These are phyloP conservation scores for Spathaspora passalidarum DNA, from an alignment of 805 yeast species.

Conservation along the genomic window DNA sequence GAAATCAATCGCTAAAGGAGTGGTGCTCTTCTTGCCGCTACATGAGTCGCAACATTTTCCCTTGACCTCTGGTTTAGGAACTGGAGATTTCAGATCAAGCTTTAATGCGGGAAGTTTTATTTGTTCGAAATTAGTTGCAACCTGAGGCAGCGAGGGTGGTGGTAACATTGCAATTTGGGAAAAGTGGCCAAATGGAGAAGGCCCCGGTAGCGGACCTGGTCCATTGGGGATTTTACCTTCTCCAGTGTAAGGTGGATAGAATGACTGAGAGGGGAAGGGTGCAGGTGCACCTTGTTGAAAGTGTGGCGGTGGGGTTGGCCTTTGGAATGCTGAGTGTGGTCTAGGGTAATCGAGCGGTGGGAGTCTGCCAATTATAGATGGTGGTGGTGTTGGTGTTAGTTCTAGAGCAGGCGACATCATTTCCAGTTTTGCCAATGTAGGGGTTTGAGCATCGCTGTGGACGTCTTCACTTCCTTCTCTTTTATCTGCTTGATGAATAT, in stretches of 20 bases:
- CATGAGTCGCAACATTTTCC: conserved; percentile 1
- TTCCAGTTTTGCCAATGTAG: not conserved
- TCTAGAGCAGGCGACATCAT: not conserved
- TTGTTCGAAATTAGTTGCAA: not conserved
- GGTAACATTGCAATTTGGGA: conserved; percentile 7
- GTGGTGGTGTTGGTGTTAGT: conserved; percentile 6
- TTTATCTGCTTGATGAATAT: not conserved
- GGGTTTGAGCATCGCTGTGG: not conserved
- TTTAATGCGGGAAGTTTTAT: conserved; percentile 7
- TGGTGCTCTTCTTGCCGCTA: conserved; percentile 5
- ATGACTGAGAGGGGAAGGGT: conserved; percentile 3
- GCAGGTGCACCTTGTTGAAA: conserved; percentile 4
- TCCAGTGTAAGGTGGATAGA: conserved; percentile 33
- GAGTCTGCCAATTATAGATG: not conserved
- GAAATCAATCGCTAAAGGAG: conserved; percentile 27
- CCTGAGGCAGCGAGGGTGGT: conserved; percentile 2
- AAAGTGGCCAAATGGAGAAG: conserved; percentile 19
- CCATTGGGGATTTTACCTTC: conserved; percentile 37
- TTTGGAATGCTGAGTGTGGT: conserved; percentile 1
- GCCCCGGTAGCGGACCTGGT: conserved; percentile 43
- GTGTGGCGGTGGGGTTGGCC: conserved; percentile 5
- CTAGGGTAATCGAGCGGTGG: conserved; percentile 1
- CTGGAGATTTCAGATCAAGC: not conserved
- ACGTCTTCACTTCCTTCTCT: not conserved
- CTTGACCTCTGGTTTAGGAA: not conserved